These are phyloP conservation scores for Fusarium robinianum DNA, from an alignment of 2,329 filamentous ascomycete species.

Conservation along the genomic window DNA sequence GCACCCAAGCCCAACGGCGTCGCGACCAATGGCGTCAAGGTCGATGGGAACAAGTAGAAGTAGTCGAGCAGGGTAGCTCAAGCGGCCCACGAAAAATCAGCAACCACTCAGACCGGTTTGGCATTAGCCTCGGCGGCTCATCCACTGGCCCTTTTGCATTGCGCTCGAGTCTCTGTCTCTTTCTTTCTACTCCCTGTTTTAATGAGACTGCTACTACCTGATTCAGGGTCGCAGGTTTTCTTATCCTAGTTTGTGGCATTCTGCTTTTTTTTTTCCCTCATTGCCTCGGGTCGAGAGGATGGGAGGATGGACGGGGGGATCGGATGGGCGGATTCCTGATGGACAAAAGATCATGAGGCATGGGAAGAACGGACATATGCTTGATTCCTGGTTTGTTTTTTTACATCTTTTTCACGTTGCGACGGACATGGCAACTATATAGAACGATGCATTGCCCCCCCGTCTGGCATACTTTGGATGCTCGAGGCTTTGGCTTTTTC, in stretches of 20 bases:
- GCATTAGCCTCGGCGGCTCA: too few species aligned
- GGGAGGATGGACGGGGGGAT: conserved; percentile 9
- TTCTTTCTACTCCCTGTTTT: too few species aligned
- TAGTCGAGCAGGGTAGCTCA: conserved; percentile 15
- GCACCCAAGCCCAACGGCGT: conserved; percentile 40
- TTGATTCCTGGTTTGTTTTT: conserved; percentile 6
- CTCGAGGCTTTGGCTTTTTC: conserved; percentile 6
- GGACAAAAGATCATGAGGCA: conserved; percentile 20
- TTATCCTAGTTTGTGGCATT: conserved; percentile 12
- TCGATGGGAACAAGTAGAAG: conserved; percentile 23
- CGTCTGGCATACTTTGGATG: conserved; percentile 27
- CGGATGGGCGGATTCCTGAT: conserved; percentile 24
- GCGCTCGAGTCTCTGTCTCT: too few species aligned
- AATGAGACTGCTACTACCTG: conserved; percentile 20
- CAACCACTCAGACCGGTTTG: too few species aligned
- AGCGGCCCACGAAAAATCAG: not conserved
- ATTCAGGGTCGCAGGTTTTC: too few species aligned
- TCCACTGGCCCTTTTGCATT: too few species aligned
- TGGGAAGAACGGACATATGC: conserved; percentile 9
- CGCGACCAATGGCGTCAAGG: conserved; percentile 28
- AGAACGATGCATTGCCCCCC: conserved; percentile 21
- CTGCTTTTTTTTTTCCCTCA: conserved; percentile 23
- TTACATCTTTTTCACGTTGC: conserved; percentile 2
- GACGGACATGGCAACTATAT: conserved; percentile 29
- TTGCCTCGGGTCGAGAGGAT: conserved; percentile 7